phyloP scores from a whole-genome alignment of 1,284 basidiomycete species.

The Marasmius sp. region DNA sequence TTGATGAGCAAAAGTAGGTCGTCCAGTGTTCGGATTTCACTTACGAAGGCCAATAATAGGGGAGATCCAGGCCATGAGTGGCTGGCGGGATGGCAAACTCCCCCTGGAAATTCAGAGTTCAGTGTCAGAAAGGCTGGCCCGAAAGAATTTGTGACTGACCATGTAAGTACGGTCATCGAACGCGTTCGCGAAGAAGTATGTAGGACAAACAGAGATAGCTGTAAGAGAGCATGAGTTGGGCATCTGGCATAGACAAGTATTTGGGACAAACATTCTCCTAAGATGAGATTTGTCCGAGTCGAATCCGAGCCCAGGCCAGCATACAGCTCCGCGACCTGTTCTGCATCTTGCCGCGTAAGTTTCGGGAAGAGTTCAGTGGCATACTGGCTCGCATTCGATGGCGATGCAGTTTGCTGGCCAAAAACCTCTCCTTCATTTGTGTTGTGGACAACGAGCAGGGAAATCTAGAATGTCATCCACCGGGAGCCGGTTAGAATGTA shows the following conservation, averaged over 20 bases:
- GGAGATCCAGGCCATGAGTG: too few species aligned
- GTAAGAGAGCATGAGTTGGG: constrained; percentile 2
- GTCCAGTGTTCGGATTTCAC: not conserved
- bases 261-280: constrained; percentile 29
- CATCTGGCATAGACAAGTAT: not conserved
- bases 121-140: not conserved
- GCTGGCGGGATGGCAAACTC: not conserved
- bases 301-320: not conserved
- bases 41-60: too few species aligned
- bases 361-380: constrained; percentile 20
- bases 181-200: constrained; percentile 18
- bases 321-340: constrained; percentile 8
- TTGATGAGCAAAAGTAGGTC: not conserved
- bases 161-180: constrained; percentile 16
- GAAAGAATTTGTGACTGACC: constrained; percentile 10
- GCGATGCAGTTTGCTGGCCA: not conserved
- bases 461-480: not conserved
- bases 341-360: constrained; percentile 8
- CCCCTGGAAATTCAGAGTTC: constrained; percentile 11
- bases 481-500: not conserved
- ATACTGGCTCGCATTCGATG: constrained; percentile 1
- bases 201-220: constrained; percentile 25
- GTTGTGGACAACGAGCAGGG: not conserved
- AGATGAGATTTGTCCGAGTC: constrained; percentile 16
- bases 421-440: not conserved